Evolutionary conservation across 2,329 filamentous ascomycete genomes (phyloP).

Genomic region (Didymella pinodella): DNA sequence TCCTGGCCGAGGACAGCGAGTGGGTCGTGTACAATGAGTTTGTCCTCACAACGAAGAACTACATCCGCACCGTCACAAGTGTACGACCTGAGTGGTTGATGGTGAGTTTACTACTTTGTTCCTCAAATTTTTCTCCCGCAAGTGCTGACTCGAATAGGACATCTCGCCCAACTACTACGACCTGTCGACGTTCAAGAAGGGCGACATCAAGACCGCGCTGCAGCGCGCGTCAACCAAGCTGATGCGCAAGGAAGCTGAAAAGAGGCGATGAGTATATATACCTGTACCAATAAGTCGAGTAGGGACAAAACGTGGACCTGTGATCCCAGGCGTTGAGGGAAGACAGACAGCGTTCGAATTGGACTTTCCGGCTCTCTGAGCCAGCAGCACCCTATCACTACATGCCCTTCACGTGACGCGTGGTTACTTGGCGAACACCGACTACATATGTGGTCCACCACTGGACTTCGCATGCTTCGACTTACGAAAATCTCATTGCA

Average conservation of each 20-base stretch:
- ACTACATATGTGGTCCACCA: no score
- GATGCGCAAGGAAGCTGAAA: slow-evolving; percentile 58
- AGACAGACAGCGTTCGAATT: not conserved
- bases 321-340: not conserved
- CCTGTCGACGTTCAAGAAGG: slow-evolving; percentile 78
- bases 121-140: no score
- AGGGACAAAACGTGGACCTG: not conserved
- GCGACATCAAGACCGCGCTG: slow-evolving; percentile 78
- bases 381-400: no score
- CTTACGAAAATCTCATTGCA: no score
- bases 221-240: slow-evolving; percentile 64
- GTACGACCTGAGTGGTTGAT: slow-evolving; percentile 94
- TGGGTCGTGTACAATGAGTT: slow-evolving; percentile 99
- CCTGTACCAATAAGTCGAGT: slow-evolving; percentile 12
- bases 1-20: slow-evolving; percentile 85
- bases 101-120: slow-evolving; percentile 60
- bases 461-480: no score
- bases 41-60: slow-evolving; percentile 97
- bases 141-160: slow-evolving; percentile 64
- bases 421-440: no score
- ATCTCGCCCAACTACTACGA: slow-evolving; percentile 96
- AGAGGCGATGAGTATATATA: slow-evolving; percentile 20
- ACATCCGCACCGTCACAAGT: slow-evolving; percentile 90
- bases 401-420: no score
- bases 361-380: not conserved